A percentile compares a stretch with the other conserved stretches of the same genome.
These are phyloP conservation scores for Nicotiana otophora DNA, from an alignment of 257 asterid genomes.

Conservation along the genomic window DNA sequence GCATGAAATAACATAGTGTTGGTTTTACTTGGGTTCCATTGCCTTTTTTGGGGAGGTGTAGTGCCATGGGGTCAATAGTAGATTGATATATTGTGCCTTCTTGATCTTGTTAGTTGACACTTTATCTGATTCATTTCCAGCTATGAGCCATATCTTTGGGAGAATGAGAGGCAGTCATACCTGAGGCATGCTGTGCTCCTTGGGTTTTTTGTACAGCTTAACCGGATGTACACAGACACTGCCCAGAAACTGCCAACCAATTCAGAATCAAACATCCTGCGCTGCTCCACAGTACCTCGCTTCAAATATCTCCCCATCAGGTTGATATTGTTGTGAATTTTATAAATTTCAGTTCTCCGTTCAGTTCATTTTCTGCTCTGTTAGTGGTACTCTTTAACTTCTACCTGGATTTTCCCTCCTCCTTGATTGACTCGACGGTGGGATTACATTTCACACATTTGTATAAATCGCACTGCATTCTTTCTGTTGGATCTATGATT, in stretches of 20 bases:
- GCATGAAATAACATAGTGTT: neutral
- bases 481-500: neutral
- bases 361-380: constrained; percentile 1
- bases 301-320: constrained; percentile 98
- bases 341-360: neutral
- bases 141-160: constrained; percentile 95
- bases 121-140: constrained; percentile 41
- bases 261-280: constrained; percentile 91
- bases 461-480: neutral
- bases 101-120: neutral
- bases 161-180: constrained; percentile 86
- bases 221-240: constrained; percentile 64
- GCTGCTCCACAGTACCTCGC: constrained; percentile 94
- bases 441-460: neutral
- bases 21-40: neutral
- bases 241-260: constrained; percentile 74
- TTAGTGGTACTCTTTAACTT: neutral
- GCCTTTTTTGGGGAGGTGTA: neutral
- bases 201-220: constrained; percentile 96
- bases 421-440: neutral
- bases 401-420: neutral
- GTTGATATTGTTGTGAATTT: constrained; percentile 34
- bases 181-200: constrained; percentile 90
- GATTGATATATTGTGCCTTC: neutral
- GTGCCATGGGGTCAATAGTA: neutral